Evolutionary conservation across 106 monocot species (phyloP).

Genomic region (Dendrobium catenatum): DNA sequence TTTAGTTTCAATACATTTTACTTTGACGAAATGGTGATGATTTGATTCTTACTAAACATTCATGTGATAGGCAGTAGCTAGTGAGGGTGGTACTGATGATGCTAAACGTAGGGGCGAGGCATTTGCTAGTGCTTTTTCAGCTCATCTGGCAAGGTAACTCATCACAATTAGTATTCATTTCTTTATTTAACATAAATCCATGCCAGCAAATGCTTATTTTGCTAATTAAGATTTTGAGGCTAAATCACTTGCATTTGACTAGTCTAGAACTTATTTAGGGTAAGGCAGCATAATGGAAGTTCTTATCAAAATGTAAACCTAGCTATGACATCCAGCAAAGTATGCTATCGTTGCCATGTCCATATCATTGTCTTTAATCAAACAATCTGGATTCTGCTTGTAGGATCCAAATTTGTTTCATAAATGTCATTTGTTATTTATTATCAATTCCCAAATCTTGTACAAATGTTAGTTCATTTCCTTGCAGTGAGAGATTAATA

Average conservation of each 20-base stretch:
- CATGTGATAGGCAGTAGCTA: constrained; percentile 76
- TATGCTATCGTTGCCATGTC: neutral
- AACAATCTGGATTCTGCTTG: neutral
- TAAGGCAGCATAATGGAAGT: neutral
- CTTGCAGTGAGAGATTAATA: neutral
- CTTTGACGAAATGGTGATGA: neutral
- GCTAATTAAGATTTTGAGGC: neutral
- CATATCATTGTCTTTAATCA: neutral
- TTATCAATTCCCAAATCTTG: neutral
- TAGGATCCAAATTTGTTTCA: neutral
- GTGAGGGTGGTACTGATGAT: constrained; percentile 99
- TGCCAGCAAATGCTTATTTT: neutral
- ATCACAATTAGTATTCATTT: neutral
- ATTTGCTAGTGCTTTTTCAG: constrained; percentile 94
- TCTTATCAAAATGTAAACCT: neutral
- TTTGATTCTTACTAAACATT: neutral
- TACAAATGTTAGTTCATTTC: neutral
- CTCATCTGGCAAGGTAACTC: constrained; percentile 86
- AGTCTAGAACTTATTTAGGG: neutral
- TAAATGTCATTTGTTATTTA: neutral
- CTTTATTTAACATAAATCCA: neutral
- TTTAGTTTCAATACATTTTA: neutral
- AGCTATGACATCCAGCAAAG: neutral
- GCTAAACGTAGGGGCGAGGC: constrained; percentile 96
- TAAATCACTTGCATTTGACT: neutral